Percentiles rank a stretch among this genome's conserved stretches.
phyloP scores from a whole-genome alignment of 202 grass and related monocot species.

The Dendrocalamus latiflorus region DNA sequence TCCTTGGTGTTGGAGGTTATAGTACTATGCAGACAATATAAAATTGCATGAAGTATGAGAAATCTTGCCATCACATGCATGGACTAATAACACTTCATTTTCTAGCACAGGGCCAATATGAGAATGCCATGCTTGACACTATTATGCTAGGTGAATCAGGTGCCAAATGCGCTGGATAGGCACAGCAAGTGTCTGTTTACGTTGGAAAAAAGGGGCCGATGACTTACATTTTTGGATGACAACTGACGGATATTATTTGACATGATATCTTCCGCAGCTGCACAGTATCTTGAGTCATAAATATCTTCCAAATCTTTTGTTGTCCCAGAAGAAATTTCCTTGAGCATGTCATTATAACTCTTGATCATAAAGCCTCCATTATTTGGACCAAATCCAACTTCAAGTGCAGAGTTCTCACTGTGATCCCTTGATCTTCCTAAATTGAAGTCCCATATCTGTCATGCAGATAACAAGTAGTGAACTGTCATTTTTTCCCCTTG shows the following conservation, averaged over 20 bases:
- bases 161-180: background rate
- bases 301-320: conserved; percentile 70
- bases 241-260: conserved; percentile 57
- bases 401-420: conserved; percentile 48
- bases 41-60: background rate
- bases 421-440: conserved; percentile 88
- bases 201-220: background rate
- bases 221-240: conserved; percentile 65
- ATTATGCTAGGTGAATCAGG: background rate
- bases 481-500: background rate
- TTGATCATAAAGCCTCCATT: conserved; percentile 75
- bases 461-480: conserved; percentile 22
- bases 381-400: conserved; percentile 55
- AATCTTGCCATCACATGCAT: conserved; percentile 13
- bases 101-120: background rate
- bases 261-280: conserved; percentile 69
- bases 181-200: background rate
- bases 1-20: background rate
- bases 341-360: conserved; percentile 83
- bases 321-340: conserved; percentile 63
- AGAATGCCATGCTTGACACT: background rate
- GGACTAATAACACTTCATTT: background rate
- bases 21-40: background rate
- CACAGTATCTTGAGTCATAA: conserved; percentile 55
- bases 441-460: conserved; percentile 98